Evolutionary conservation across 371 early-diverging fungal genomes (phyloP), one percentile per base, ranked within the genome.

Genomic region (Rhizopus delemar): DNA sequence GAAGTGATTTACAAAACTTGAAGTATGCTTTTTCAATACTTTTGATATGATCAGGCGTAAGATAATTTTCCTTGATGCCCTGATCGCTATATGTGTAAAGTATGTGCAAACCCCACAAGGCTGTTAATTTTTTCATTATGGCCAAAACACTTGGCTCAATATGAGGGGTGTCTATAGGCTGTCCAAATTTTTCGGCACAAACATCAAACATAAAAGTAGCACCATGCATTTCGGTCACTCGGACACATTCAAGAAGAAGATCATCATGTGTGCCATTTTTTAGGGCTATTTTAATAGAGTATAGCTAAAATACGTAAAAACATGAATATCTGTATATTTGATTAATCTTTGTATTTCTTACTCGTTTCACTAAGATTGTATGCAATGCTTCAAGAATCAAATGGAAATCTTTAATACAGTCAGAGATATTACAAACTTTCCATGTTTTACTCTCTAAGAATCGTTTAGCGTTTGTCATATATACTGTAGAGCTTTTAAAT

Each of bases 61-160:
- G 60, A 57, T 75, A 82, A 0, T 74, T 78, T 67, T 82, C 83
- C 61, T 74, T 75, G 46, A 77, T 64, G 35, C 81, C 82, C 55
- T 80, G 70, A 50, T 80, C 80, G 38, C 78, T 48, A 46, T 78
- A 81, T 13, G 66, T 74, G 33, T 60, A 63, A 31, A 84, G 57
- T 3, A 69, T 62, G 50, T 73, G 67, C 15, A 78, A 33, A n/a
- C 77, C 79, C 77, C 76, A 78, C 28, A 75, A 52, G 8, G 57
- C 64, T 5, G 70, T 68, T 49, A 76, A 51, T 7, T 71, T 66
- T 13, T 56, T 68, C 69, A 78, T 59, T n/a, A 75, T 71, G 16
- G 53, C 15, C 0, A 48, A 35, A 36, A 69, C 53, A 50, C 55
- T 41, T 15, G 62, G 36, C 3, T 69, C 63, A 11, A 56, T 22